A percentile compares a stretch with the other conserved stretches of the same genome.
These are phyloP conservation scores for Geotrichum reessii DNA, from an alignment of 1,139 yeast species.

Conservation along the genomic window DNA sequence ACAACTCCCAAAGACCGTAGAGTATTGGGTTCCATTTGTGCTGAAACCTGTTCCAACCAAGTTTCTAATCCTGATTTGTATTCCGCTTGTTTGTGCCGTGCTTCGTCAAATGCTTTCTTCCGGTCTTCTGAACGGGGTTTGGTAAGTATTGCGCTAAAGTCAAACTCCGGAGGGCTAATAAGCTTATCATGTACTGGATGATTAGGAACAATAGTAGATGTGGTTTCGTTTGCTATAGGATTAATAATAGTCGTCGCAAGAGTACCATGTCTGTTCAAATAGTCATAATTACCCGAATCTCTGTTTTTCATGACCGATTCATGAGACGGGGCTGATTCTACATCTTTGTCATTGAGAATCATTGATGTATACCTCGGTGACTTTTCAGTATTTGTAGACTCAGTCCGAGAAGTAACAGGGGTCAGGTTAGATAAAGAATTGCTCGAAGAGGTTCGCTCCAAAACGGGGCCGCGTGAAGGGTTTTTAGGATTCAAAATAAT, in stretches of 20 bases:
- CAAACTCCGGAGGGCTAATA: slow-evolving; percentile 35
- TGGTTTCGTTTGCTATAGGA: not conserved
- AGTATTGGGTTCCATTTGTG: not conserved
- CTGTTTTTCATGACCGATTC: not conserved
- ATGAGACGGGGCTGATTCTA: not conserved
- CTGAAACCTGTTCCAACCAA: slow-evolving; percentile 30
- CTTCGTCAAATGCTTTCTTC: slow-evolving; percentile 29
- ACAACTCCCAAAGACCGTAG: slow-evolving; percentile 1
- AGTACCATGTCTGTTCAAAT: slow-evolving; percentile 12
- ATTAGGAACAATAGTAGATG: not conserved
- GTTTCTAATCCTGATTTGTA: slow-evolving; percentile 35
- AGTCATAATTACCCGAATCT: slow-evolving; percentile 3
- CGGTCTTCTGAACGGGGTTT: slow-evolving; percentile 29
- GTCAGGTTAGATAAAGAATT: slow-evolving; percentile 2
- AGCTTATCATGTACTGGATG: slow-evolving; percentile 11
- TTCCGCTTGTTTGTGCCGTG: slow-evolving; percentile 29
- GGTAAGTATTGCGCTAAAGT: slow-evolving; percentile 32
- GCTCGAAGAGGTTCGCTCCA: not conserved
- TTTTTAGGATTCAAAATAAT: slow-evolving; percentile 5
- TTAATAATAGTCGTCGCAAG: slow-evolving; percentile 9
- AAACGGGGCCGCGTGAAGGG: not conserved
- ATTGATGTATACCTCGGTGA: not conserved
- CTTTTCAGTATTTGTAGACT: not conserved
- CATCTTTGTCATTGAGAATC: not conserved
- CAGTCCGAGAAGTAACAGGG: not conserved